phyloP scores from a whole-genome alignment of 805 yeast genomes.

The Candida ponderosae region DNA sequence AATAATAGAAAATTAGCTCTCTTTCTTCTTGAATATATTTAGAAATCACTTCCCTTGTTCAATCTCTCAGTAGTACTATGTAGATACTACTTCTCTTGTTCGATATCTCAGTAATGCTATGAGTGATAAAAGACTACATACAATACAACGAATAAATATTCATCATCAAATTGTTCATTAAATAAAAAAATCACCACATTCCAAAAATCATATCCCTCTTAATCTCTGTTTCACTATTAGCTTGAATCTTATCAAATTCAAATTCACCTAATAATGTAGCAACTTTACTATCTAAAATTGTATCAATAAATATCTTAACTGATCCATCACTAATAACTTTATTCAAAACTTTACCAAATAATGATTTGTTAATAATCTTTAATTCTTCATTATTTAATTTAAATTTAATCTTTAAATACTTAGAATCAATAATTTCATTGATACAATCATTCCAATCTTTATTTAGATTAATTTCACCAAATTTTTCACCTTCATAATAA shows the following conservation, averaged over 20 bases:
- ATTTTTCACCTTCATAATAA: slow-evolving; percentile 28
- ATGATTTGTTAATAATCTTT: slow-evolving; percentile 30
- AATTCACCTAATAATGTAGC: slow-evolving; percentile 25
- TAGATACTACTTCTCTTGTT: too few relatives aligned
- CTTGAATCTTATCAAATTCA: slow-evolving; percentile 20
- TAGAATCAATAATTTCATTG: slow-evolving; percentile 23
- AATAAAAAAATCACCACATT: too few relatives aligned
- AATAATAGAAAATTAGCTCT: too few relatives aligned
- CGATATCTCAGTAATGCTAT: too few relatives aligned
- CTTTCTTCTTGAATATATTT: too few relatives aligned
- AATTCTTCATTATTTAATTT: slow-evolving; percentile 34
- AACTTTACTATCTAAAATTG: slow-evolving; percentile 28
- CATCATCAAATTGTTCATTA: too few relatives aligned
- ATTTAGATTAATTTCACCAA: slow-evolving; percentile 33
- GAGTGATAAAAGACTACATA: too few relatives aligned
- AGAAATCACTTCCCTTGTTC: too few relatives aligned
- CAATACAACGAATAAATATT: too few relatives aligned
- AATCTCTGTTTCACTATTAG: slow-evolving; percentile 20
- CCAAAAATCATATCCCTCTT: background rate
- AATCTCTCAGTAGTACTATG: too few relatives aligned
- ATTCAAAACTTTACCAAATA: slow-evolving; percentile 34
- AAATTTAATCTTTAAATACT: slow-evolving; percentile 28
- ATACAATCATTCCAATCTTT: slow-evolving; percentile 37
- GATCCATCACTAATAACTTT: slow-evolving; percentile 33
- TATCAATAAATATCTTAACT: slow-evolving; percentile 27